A percentile compares a stretch with the other conserved stretches of the same genome.
Evolutionary conservation across 2,329 filamentous ascomycete genomes (phyloP).

Genomic region (Trichoderma oligosporum): DNA sequence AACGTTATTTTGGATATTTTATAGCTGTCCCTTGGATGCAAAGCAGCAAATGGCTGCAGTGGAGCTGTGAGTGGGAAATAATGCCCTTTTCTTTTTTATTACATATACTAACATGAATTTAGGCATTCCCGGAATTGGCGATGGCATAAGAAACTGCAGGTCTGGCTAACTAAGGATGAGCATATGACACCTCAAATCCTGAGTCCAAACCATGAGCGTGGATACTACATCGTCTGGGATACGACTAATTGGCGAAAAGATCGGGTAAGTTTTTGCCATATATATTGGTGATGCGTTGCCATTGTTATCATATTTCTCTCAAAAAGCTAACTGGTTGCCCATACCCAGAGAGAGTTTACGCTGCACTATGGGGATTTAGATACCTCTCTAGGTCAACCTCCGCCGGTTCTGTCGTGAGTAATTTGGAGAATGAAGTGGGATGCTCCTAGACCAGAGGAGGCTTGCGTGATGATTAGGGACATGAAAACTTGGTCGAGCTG

Average conservation of each 20-base stretch:
- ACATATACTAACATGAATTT: slow-evolving; percentile 8
- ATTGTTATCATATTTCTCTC: too few relatives aligned
- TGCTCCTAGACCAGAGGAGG: slow-evolving; percentile 14
- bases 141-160: slow-evolving; percentile 63
- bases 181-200: slow-evolving; percentile 60
- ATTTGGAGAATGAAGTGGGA: slow-evolving; percentile 2
- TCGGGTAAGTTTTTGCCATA: slow-evolving; percentile 45
- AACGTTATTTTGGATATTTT: slow-evolving; percentile 67
- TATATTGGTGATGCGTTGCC: background rate
- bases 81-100: background rate
- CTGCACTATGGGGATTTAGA: slow-evolving; percentile 61
- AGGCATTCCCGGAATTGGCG: slow-evolving; percentile 64
- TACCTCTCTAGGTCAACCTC: slow-evolving; percentile 39
- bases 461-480: slow-evolving; percentile 22
- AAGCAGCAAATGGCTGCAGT: slow-evolving; percentile 62
- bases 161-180: slow-evolving; percentile 67
- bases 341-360: slow-evolving; percentile 53
- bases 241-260: slow-evolving; percentile 60
- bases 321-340: background rate
- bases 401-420: slow-evolving; percentile 29
- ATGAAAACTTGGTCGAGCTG: slow-evolving; percentile 17
- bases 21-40: slow-evolving; percentile 59
- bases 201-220: slow-evolving; percentile 57
- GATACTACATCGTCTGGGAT: slow-evolving; percentile 65
- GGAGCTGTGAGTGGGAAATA: slow-evolving; percentile 50